Evolutionary conservation across 495 filamentous ascomycete species (phyloP).

Genomic region (Thermochaetoides thermophila): DNA sequence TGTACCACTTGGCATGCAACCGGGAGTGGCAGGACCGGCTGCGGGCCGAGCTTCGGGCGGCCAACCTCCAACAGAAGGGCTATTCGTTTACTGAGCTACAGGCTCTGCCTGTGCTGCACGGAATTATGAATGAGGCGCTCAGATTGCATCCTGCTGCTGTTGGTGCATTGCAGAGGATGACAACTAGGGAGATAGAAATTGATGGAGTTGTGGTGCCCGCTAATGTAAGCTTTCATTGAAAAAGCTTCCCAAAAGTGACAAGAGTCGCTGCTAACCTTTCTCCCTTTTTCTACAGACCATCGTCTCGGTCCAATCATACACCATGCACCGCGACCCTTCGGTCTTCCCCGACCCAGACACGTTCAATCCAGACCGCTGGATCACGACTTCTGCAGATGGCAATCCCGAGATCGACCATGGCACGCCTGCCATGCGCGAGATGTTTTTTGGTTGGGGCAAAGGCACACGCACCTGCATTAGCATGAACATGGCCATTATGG

Average conservation of each 20-base stretch:
- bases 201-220: neutral
- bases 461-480: slow-evolving; percentile 2
- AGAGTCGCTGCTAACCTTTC: too few relatives aligned
- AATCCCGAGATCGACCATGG: neutral
- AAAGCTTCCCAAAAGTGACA: too few relatives aligned
- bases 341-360: slow-evolving; percentile 4
- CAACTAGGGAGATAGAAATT: neutral
- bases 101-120: slow-evolving; percentile 3
- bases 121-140: slow-evolving; percentile 4
- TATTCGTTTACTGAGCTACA: slow-evolving; percentile 1
- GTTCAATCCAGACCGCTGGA: too few relatives aligned
- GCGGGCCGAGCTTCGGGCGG: slow-evolving; percentile 6
- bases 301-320: slow-evolving; percentile 5
- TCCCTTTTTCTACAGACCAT: neutral
- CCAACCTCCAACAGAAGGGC: neutral
- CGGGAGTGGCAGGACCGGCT: slow-evolving; percentile 12
- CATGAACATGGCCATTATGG: slow-evolving; percentile 6
- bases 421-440: slow-evolving; percentile 4
- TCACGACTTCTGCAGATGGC: neutral
- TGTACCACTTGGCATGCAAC: slow-evolving; percentile 10
- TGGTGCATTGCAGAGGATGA: slow-evolving; percentile 3
- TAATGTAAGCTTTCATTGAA: neutral
- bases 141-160: slow-evolving; percentile 3
- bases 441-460: slow-evolving; percentile 3
- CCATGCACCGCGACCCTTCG: slow-evolving; percentile 2